These are phyloP conservation scores for Penicillium sclerotigenum DNA, from an alignment of 2,329 filamentous ascomycete genomes.

Conservation along the genomic window DNA sequence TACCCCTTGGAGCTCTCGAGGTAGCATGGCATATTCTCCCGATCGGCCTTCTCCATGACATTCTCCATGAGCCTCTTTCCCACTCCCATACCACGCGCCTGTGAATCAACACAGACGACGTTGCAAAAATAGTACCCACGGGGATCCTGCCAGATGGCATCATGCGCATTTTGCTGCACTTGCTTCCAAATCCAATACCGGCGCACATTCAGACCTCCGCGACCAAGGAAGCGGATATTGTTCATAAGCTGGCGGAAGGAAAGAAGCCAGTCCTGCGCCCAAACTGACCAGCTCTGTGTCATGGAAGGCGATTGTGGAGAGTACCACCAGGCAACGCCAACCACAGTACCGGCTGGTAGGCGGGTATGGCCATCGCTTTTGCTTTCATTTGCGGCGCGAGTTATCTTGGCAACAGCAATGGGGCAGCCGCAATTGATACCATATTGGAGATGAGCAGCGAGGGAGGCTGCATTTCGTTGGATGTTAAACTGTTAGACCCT, in stretches of 20 bases:
- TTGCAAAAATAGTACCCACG: slow-evolving; percentile 74
- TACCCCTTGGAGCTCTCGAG: slow-evolving; percentile 66
- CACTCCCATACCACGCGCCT: slow-evolving; percentile 64
- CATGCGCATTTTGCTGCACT: slow-evolving; percentile 60
- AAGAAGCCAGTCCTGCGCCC: slow-evolving; percentile 62
- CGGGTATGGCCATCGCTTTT: slow-evolving; percentile 13
- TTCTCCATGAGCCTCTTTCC: slow-evolving; percentile 62
- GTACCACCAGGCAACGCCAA: slow-evolving; percentile 72
- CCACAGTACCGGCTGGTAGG: slow-evolving; percentile 46
- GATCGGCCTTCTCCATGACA: slow-evolving; percentile 62
- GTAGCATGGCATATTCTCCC: slow-evolving; percentile 64
- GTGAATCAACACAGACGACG: slow-evolving; percentile 66
- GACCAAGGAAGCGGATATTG: slow-evolving; percentile 63
- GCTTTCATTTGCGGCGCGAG: slow-evolving; percentile 33
- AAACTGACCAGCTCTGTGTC: slow-evolving; percentile 59
- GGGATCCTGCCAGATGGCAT: slow-evolving; percentile 61
- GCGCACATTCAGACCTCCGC: slow-evolving; percentile 63
- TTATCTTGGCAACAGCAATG: slow-evolving; percentile 65
- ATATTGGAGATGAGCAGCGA: slow-evolving; percentile 65
- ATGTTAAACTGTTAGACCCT: slow-evolving; percentile 52
- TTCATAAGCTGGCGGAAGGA: slow-evolving; percentile 64
- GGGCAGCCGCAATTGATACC: slow-evolving; percentile 63
- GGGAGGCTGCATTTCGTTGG: slow-evolving; percentile 59
- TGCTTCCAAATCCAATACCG: slow-evolving; percentile 73
- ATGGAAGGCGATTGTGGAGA: slow-evolving; percentile 51